Percentiles rank a stretch among this genome's conserved stretches.
phyloP scores from a whole-genome alignment of 176 grass and related monocot genomes.

The Urochloa ruziziensis region DNA sequence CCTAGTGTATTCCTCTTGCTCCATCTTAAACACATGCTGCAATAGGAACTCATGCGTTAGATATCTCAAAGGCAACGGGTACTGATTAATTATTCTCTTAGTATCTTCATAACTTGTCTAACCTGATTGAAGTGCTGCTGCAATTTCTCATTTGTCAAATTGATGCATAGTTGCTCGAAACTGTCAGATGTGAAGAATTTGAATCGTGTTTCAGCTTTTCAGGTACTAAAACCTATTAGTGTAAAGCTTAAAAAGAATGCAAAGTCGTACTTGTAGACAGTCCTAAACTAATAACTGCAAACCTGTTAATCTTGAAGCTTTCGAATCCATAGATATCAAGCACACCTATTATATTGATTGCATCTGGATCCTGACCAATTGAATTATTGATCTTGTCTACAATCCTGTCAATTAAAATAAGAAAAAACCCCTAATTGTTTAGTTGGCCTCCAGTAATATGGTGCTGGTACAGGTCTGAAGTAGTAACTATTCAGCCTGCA shows the following conservation, averaged over 20 bases:
- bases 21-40: constrained; percentile 99
- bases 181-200: constrained; percentile 49
- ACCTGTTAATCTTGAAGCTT: constrained; percentile 97
- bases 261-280: constrained; percentile 12
- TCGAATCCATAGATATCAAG: constrained; percentile 99
- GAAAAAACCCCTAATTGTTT: constrained; percentile 4
- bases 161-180: constrained; percentile 94
- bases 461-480: background rate
- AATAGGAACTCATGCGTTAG: constrained; percentile 15
- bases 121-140: constrained; percentile 96
- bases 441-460: background rate
- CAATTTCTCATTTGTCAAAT: constrained; percentile 95
- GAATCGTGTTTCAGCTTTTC: background rate
- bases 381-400: constrained; percentile 97
- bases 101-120: background rate
- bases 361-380: constrained; percentile 86
- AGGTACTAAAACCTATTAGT: background rate
- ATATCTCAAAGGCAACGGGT: background rate
- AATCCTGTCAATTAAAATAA: constrained; percentile 59
- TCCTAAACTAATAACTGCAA: constrained; percentile 4
- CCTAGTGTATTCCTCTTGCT: constrained; percentile 92
- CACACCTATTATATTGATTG: constrained; percentile 83
- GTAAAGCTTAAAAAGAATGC: background rate
- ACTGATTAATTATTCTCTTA: background rate
- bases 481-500: background rate